Percentiles rank a stretch among this genome's conserved stretches.
Evolutionary conservation across 2,329 filamentous ascomycete species (phyloP).

Genomic region (Arthroderma sp.): DNA sequence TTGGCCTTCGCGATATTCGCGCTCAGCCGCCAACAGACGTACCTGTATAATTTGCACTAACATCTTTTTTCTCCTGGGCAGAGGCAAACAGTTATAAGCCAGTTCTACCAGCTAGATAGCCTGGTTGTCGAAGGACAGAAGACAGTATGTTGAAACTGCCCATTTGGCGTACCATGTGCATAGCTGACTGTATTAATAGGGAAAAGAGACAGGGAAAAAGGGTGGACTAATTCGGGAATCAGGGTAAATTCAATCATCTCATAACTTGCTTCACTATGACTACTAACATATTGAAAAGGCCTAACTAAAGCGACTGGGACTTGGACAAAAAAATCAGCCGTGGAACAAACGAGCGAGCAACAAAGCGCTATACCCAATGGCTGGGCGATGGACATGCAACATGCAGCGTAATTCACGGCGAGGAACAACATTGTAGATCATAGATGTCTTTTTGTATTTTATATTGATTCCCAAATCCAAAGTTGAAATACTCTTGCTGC

Average conservation of each 20-base stretch:
- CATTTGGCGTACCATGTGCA: too few relatives aligned
- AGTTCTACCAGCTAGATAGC: constrained; percentile 84
- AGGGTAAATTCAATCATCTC: constrained; percentile 38
- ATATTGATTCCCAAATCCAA: neutral
- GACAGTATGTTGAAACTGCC: constrained; percentile 42
- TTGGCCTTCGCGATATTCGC: neutral
- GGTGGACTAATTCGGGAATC: constrained; percentile 56
- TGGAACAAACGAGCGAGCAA: too few relatives aligned
- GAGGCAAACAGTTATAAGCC: constrained; percentile 89
- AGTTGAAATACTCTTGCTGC: too few relatives aligned
- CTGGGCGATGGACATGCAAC: too few relatives aligned
- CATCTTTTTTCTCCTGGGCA: constrained; percentile 27
- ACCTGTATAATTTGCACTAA: neutral
- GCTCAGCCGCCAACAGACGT: neutral
- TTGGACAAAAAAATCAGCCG: too few relatives aligned
- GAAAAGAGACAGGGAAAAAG: constrained; percentile 53
- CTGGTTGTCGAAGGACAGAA: constrained; percentile 85
- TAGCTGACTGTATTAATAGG: constrained; percentile 29
- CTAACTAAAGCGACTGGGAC: too few relatives aligned
- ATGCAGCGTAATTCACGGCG: too few relatives aligned
- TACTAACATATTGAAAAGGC: too few relatives aligned
- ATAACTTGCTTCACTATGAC: too few relatives aligned
- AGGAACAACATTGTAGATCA: neutral
- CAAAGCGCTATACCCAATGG: too few relatives aligned
- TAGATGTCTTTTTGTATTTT: constrained; percentile 1